Conservation (phyloP, 2,329 filamentous ascomycete genomes). For the Talaromyces funiculosus region DNA sequence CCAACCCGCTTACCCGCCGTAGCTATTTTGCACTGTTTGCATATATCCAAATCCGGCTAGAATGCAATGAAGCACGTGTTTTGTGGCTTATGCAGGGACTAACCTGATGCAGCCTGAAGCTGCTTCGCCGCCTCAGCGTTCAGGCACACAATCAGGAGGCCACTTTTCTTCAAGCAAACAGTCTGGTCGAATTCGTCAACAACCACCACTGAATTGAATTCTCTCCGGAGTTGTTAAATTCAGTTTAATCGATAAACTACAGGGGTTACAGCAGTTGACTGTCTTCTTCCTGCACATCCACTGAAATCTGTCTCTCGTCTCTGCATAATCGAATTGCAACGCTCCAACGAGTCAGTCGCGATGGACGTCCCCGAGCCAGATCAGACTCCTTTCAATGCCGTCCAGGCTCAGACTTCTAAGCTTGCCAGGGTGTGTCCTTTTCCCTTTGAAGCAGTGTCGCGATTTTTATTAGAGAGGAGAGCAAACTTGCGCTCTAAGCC, state of each 20-base stretch:
- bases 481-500: background rate
- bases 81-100: conserved; percentile 3
- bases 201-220: background rate
- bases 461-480: background rate
- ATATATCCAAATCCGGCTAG: background rate
- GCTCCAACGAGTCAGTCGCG: conserved; percentile 18
- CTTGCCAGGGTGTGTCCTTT: conserved; percentile 35
- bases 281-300: background rate
- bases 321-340: background rate
- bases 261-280: background rate
- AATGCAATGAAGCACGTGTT: background rate
- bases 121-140: background rate
- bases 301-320: background rate
- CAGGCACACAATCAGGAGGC: conserved; percentile 4
- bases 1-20: conserved; percentile 6
- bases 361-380: conserved; percentile 90
- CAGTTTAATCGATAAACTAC: background rate
- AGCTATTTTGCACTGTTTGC: conserved; percentile 13
- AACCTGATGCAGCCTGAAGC: background rate
- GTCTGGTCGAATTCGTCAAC: background rate
- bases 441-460: background rate
- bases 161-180: conserved; percentile 2
- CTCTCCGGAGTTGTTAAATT: background rate
- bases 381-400: conserved; percentile 83
- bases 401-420: conserved; percentile 69